A percentile compares a stretch with the other conserved stretches of the same genome.
Evolutionary conservation across 805 yeast genomes (phyloP).

Genomic region (Geotrichum ghanense): DNA sequence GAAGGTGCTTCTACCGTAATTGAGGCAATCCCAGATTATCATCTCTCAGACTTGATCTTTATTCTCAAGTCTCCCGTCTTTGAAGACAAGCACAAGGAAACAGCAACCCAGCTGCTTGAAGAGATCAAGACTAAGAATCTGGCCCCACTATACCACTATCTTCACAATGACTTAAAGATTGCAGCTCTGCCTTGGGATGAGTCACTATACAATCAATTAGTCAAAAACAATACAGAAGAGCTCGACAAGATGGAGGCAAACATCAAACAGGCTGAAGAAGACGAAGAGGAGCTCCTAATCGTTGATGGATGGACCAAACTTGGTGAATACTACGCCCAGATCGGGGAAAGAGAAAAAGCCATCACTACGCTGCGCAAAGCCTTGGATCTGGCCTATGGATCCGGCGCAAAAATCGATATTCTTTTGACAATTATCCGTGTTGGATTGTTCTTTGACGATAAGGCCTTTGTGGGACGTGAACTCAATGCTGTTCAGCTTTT

Average conservation of each 20-base stretch:
- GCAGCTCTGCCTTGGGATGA: slow-evolving; percentile 47
- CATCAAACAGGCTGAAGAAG: slow-evolving; percentile 44
- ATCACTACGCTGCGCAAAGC: slow-evolving; percentile 57
- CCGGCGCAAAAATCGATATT: slow-evolving; percentile 86
- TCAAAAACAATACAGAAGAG: slow-evolving; percentile 41
- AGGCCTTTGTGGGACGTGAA: slow-evolving; percentile 52
- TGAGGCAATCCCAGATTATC: slow-evolving; percentile 56
- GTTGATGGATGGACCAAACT: slow-evolving; percentile 66
- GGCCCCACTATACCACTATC: slow-evolving; percentile 74
- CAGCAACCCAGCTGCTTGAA: slow-evolving; percentile 36
- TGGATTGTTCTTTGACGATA: slow-evolving; percentile 84
- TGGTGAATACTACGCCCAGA: slow-evolving; percentile 78
- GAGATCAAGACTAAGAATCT: slow-evolving; percentile 50
- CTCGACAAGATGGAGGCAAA: slow-evolving; percentile 35
- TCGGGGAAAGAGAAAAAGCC: slow-evolving; percentile 73
- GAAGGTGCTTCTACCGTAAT: slow-evolving; percentile 4
- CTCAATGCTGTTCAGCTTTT: slow-evolving; percentile 61
- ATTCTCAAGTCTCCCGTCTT: slow-evolving; percentile 36
- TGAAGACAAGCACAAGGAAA: slow-evolving; percentile 31
- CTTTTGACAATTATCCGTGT: slow-evolving; percentile 70
- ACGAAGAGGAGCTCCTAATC: slow-evolving; percentile 79
- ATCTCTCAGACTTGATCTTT: slow-evolving; percentile 71
- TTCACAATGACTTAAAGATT: slow-evolving; percentile 36
- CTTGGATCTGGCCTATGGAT: slow-evolving; percentile 65
- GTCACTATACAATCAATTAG: slow-evolving; percentile 38